Base-by-base conservation (phyloP, 345 rosid genomes). In the Camelina sativa region DNA sequence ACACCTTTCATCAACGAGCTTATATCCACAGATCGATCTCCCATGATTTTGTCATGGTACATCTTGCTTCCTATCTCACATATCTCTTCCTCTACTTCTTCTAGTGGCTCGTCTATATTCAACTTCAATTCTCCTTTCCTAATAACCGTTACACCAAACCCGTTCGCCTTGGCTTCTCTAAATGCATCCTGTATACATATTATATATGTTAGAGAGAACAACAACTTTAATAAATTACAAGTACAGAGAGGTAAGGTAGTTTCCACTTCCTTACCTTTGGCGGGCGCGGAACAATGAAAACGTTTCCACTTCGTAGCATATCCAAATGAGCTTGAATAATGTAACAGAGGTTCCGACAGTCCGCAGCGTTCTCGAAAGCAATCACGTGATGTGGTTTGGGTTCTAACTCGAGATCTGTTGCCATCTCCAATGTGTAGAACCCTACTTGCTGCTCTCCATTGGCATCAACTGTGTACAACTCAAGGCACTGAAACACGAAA, bases 341-440 rank as follows among this genome's bases (percentile, higher is more conserved):
- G 72, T 84, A 88, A 77, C 91, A 88, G 4, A 93, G 86, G 71
- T 84, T 85, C 86, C 81, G 84, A 84, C 92, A 88, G 70, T 93
- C 97, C 9, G 76, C 79, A 44, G 92, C 79, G 69, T 91, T 81
- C 79, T 91, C 93, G 70, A 93, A 91, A 70, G 94, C 96, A 72
- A 93, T 91, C 69, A 89, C 90, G 62, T 89, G 92, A 67, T 77
- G 77, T 19, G 98, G 92, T 80, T 89, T 91, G 9, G 96, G 98
- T 67, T 93, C 96, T 79, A 93, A 46, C 53, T 93, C 97, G 73
- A 93, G 96, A 86, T 93, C 98, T 30, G 76, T 60, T 56, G 92
- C 98, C 96, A 93, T 93, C 76, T 89, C 98, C 82, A 93, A 64
- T 28, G 96, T 82, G 84, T 93, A 93, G 75, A 93, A 89, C 41